A percentile compares a stretch with the other conserved stretches of the same genome.
Evolutionary conservation across 2,329 filamentous ascomycete species (phyloP).

Genomic region (Pseudogymnoascus sp.): DNA sequence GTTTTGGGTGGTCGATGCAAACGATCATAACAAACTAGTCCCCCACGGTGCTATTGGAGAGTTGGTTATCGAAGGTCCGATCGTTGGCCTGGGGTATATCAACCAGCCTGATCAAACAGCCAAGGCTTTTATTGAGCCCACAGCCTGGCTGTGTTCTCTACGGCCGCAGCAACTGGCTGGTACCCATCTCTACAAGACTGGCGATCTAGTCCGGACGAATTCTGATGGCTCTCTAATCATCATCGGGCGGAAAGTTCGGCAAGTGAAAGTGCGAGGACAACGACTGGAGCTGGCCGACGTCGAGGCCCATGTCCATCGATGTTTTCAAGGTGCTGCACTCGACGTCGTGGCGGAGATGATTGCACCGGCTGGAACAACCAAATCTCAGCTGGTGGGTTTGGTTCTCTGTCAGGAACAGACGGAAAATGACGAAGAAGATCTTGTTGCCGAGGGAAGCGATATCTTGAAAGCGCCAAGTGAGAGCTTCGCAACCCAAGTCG

Average conservation of each 20-base stretch:
- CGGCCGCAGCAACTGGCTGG: not conserved
- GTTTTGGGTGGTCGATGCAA: slow-evolving; percentile 13
- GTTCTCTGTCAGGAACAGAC: not conserved
- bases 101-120: slow-evolving; percentile 12
- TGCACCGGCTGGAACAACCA: not conserved
- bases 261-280: slow-evolving; percentile 57
- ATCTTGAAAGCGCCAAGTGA: not conserved
- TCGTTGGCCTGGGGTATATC: slow-evolving; percentile 13
- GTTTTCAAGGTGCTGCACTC: not conserved
- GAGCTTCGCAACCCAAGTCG: not conserved
- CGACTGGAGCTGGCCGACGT: slow-evolving; percentile 59
- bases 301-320: slow-evolving; percentile 19
- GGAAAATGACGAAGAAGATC: not conserved
- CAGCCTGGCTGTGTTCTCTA: not conserved
- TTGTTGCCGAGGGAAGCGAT: not conserved
- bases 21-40: slow-evolving; percentile 9
- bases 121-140: slow-evolving; percentile 11
- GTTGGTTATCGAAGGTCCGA: slow-evolving; percentile 13
- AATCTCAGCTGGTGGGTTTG: not conserved
- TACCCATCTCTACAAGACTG: slow-evolving; percentile 48
- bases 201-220: slow-evolving; percentile 52
- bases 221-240: slow-evolving; percentile 52
- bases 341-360: not conserved
- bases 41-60: slow-evolving; percentile 12
- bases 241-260: slow-evolving; percentile 52